Evolutionary conservation across 78 protist species (phyloP), one percentile per base, ranked within the genome.

Genomic region (Protostelium mycophagum): DNA sequence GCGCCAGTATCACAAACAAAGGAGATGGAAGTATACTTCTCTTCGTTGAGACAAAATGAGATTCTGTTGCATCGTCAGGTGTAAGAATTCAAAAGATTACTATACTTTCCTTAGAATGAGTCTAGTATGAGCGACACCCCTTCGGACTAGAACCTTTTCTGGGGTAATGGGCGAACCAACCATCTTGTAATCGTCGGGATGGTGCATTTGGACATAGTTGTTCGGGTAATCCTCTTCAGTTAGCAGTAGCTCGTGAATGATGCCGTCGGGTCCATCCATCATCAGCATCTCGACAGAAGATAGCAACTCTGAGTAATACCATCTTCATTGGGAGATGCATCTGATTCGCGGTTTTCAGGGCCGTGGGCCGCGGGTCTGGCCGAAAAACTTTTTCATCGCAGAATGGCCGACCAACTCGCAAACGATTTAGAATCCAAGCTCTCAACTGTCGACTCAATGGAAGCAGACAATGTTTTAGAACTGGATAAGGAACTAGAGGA

Each of bases 61-160:
- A 51, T 51, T 51, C 73, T 51, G 73, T 51, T 51, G 73, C 73
- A 51, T 51, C 73, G 73, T 51, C 73, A 51, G 73, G 73, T 51
- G 73, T 51, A 51, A 51, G 73, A 51, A 51, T 51, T 51, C 73
- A 51, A 51, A 51, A 51, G 73, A 51, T 51, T 25, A 51, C 73
- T 51, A 51, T 51, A 51, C 73, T 51, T 51, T 51, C 73, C 73
- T 51, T 51, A 51, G 73, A 51, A 51, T 51, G 73, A 51, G 73
- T 51, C 73, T 51, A 51, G 73, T 51, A 51, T 51, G 73, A 51
- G 73, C 73, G 73, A 51, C 73, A 51, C 73, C 73, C 73, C 73
- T 51, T 51, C 73, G 73, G 73, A 51, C 73, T 51, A 51, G 73
- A 51, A 51, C 73, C 73, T 51, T 51, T 51, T 51, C 73, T 51